Evolutionary conservation across 331 rosid species (phyloP), one percentile per base, ranked within the genome.

Genomic region (Malus hybrid): DNA sequence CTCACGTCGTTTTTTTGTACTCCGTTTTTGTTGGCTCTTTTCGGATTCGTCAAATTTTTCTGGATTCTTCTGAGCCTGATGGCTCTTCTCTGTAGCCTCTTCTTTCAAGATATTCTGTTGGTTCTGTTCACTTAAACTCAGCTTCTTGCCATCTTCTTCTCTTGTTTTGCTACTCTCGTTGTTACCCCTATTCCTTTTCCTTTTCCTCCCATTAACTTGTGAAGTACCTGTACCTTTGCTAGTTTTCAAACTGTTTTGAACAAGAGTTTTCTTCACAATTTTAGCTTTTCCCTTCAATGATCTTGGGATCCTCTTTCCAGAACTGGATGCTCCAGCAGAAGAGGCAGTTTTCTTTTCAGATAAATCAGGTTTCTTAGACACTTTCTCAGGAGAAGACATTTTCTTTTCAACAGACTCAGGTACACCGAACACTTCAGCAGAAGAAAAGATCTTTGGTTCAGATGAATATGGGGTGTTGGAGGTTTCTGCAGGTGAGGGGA

Each of bases 261-360:
- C 75, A 46, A 22, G 73, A 67, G 88, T 60, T 74, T 87, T 91
- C 87, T 91, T 93, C 31, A 57, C 19, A 9, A 88, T 83, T 78
- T 82, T 85, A 67, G 78, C 42, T 79, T 82, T 90, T 24, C 88
- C 87, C 87, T 86, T 86, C 80, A 90, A 57, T 60, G 80, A 73
- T 67, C 4, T 79, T 7, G 77, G 79, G 73, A 80, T 80, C 70
- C 65, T 88, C 82, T 80, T 91, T 57, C 65, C 67, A 76, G 80
- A 52, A 76, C 60, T 61, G 62, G 78, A 76, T 78, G 79, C 88
- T 52, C 57, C 20, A 3, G 10, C 57, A 52, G 57, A 52, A 16
- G 20, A 52, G 24, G 24, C 24, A 15, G 3, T 16, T 52, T 52
- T 52, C 9, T 52, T 52, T 52, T 52, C 57, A 52, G 20, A 52